A percentile compares a stretch with the other conserved stretches of the same genome.
Evolutionary conservation across 2,329 filamentous ascomycete species (phyloP).

Genomic region (Zymoseptoria ardabiliae): DNA sequence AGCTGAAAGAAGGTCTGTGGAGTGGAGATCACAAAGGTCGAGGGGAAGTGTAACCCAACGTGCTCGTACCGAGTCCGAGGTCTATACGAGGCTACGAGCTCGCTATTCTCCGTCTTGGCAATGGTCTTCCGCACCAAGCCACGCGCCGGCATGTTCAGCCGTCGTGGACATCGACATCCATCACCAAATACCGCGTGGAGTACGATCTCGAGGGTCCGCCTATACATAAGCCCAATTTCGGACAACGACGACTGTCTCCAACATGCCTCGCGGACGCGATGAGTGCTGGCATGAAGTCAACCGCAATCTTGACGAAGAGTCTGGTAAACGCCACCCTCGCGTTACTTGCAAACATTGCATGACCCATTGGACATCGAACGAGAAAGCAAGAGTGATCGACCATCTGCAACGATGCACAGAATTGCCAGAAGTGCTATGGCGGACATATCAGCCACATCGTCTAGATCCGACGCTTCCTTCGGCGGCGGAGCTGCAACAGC

Average conservation of each 20-base stretch:
- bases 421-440: conserved; percentile 18
- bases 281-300: conserved; percentile 21
- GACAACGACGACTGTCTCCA: background rate
- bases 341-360: conserved; percentile 21
- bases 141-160: background rate
- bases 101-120: background rate
- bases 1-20: background rate
- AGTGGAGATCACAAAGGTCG: background rate
- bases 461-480: conserved; percentile 19
- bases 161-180: background rate
- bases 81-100: background rate
- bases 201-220: background rate
- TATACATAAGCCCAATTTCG: background rate
- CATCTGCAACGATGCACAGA: conserved; percentile 20
- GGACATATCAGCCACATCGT: conserved; percentile 20
- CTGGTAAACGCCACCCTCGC: conserved; percentile 21
- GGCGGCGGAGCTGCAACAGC: conserved; percentile 18
- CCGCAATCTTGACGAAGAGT: conserved; percentile 18
- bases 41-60: background rate
- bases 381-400: conserved; percentile 20
- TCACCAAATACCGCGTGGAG: background rate
- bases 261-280: conserved; percentile 20
- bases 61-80: background rate
- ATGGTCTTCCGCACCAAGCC: background rate
- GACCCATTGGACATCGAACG: conserved; percentile 21